Percentiles rank a stretch among this genome's conserved stretches.
These are phyloP conservation scores for Cucumis melo DNA, from an alignment of 306 rosid species.

Conservation along the genomic window DNA sequence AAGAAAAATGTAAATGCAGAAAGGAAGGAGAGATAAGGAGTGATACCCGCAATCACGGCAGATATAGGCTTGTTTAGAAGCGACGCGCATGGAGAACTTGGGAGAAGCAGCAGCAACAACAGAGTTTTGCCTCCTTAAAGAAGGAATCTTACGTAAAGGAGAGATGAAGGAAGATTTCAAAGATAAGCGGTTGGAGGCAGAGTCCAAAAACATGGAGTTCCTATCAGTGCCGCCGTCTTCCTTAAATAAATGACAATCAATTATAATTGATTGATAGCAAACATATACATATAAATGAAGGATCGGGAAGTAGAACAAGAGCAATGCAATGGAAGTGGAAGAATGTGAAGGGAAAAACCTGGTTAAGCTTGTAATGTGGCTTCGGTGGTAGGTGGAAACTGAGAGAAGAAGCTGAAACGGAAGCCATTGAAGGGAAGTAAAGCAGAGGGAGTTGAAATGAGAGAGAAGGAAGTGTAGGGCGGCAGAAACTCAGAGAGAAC, in stretches of 20 bases:
- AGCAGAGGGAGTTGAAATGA: neutral
- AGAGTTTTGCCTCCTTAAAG: constrained; percentile 10
- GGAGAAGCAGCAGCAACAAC: constrained; percentile 25
- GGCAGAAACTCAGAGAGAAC: neutral
- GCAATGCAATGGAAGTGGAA: neutral
- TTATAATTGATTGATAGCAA: neutral
- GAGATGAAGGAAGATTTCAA: constrained; percentile 43
- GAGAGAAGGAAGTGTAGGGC: neutral
- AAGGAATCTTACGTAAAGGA: constrained; percentile 24
- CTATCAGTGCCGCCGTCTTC: constrained; percentile 1
- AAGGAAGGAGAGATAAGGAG: neutral
- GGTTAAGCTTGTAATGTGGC: constrained; percentile 10
- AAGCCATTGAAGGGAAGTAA: constrained; percentile 26
- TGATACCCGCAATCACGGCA: constrained; percentile 93
- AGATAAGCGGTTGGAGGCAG: constrained; percentile 16
- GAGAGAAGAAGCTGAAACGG: constrained; percentile 42
- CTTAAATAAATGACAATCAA: neutral
- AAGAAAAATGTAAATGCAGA: neutral
- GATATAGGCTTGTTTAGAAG: constrained; percentile 80
- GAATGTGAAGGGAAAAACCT: constrained; percentile 13
- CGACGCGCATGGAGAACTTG: constrained; percentile 71
- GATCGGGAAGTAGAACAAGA: neutral
- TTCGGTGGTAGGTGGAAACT: constrained; percentile 25
- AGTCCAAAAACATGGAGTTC: neutral
- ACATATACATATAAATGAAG: neutral